phyloP scores from a whole-genome alignment of 2,329 filamentous ascomycete species.

The Endothia cerciana region DNA sequence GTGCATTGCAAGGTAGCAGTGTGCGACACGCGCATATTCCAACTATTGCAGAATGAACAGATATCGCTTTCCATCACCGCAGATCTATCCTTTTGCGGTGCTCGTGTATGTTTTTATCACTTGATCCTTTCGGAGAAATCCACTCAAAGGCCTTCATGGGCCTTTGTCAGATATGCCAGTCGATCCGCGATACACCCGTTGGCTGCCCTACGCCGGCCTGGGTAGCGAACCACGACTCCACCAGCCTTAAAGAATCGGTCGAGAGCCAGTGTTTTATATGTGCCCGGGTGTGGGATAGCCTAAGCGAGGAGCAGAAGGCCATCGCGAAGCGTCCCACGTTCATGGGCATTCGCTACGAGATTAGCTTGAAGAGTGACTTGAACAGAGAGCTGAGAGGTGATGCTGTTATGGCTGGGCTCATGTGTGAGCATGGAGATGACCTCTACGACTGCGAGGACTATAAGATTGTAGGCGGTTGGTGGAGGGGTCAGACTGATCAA shows the following conservation, averaged over 20 bases:
- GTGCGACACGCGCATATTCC: too few relatives aligned
- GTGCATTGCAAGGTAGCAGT: neutral
- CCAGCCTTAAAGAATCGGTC: neutral
- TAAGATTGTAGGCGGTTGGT: neutral
- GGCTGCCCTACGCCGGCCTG: accelerated
- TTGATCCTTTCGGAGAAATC: too few relatives aligned
- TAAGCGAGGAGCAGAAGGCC: slow-evolving; percentile 16
- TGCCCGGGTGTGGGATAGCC: slow-evolving; percentile 8
- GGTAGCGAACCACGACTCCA: neutral
- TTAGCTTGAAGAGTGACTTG: neutral
- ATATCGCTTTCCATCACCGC: too few relatives aligned
- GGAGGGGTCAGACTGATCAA: neutral
- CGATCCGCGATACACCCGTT: neutral
- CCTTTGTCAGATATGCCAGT: slow-evolving; percentile 19
- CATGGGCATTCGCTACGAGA: neutral
- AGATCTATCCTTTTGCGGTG: too few relatives aligned
- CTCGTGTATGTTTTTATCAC: too few relatives aligned
- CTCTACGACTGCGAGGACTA: slow-evolving; percentile 20
- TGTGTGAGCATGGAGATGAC: slow-evolving; percentile 9
- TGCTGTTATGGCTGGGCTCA: neutral
- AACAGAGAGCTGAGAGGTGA: neutral
- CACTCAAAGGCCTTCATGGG: neutral
- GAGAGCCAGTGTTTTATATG: slow-evolving; percentile 11
- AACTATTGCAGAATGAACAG: too few relatives aligned
- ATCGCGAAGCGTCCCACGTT: neutral